Base-by-base conservation (phyloP, 208 protist species). In the Leptomonas pyrrhocoris region DNA sequence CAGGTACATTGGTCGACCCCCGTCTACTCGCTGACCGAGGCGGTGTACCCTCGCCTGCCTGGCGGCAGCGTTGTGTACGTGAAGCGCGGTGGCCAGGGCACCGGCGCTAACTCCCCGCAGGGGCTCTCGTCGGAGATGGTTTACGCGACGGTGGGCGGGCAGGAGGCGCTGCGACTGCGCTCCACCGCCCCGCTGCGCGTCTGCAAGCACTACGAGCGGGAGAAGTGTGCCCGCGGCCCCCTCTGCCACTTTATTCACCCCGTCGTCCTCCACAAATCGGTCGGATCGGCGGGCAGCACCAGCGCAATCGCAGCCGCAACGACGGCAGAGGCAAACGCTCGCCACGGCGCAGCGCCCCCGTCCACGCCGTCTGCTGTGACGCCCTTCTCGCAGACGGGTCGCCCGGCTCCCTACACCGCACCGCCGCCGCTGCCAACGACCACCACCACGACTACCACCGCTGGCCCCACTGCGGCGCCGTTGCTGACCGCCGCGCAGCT, bases 241-340 rank as follows among this genome's bases (percentile, higher is more conserved):
- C 68, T 85, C 21, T 92, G 86, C 56, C 73, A 87, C 69, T 92
- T 92, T 61, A 80, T 89, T 50, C 86, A 92, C 55, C 83, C 74
- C 50, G 83, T 91, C 9, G 55, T 74, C 15, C 77, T 89, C 21
- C 40, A 23, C 43, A 67, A 59, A n/a, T 11, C 53, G 9, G 34
- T 25, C 9, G 13, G 23, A 9, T 7, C 60, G 8, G 19, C 12
- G 25, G 5, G n/a, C 16, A 15, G 7, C 23, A 42, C 38, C 16
- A 5, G 15, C 13, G 57, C 38, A 53, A 18, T 21, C 40, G 19
- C n/a, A 9, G 6, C 21, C 50, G n/a, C n/a, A n/a, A n/a, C n/a
- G n/a, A n/a, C n/a, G n/a, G 34, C 34, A 38, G 34, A 38, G 9
- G 34, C 34, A 3, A 38, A 38, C 9, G 7, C 34, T 12, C 9